Evolutionary conservation across 2,329 filamentous ascomycete genomes (phyloP), one percentile per base, ranked within the genome.

Genomic region (Fusarium miscanthi): DNA sequence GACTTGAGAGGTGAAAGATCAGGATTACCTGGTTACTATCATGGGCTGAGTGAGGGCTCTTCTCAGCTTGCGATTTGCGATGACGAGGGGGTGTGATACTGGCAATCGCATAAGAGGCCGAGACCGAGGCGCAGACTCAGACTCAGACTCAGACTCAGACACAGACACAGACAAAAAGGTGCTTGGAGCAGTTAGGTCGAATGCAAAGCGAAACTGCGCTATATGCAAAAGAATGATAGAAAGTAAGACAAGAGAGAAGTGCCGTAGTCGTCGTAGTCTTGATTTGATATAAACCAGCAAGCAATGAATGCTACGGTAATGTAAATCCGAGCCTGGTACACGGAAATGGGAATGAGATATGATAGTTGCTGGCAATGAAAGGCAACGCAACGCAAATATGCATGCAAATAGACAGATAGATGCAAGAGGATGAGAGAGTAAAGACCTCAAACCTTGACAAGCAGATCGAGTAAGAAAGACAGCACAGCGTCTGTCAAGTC

Each of bases 381-480:
- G 35, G 27, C 25, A 46, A 48, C 42, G 63, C 67, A 61, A 69
- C 53, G 37, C 63, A 69, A 63, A 46, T 46, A 58, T 51, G 59
- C 61, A 61, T 64, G 51, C 45, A 49, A 49, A 65, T 38, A 66
- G 42, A 43, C n/a, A 46, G 33, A 40, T 69, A 46, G 33, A 40
- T 69, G 58, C 13, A 69, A 72, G 49, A 62, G 43, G 45, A 63
- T 61, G 48, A 61, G 63, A 61, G 41, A 65, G 68, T 52, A 46
- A 66, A 65, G 62, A 57, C 33, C 35, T 49, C 59, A 59, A 59
- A 64, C 57, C 56, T 33, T 69, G 53, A 68, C 58, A 63, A 64
- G 51, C 63, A 74, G 61, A 67, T 73, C 35, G 57, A 73, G 51
- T 59, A 66, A 66, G 53, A 62, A 69, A 57, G 57, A 69, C 45